Percentiles rank a stretch among this genome's conserved stretches.
Conservation (phyloP, 2,329 filamentous ascomycete species). For the Huntiella savannae region DNA sequence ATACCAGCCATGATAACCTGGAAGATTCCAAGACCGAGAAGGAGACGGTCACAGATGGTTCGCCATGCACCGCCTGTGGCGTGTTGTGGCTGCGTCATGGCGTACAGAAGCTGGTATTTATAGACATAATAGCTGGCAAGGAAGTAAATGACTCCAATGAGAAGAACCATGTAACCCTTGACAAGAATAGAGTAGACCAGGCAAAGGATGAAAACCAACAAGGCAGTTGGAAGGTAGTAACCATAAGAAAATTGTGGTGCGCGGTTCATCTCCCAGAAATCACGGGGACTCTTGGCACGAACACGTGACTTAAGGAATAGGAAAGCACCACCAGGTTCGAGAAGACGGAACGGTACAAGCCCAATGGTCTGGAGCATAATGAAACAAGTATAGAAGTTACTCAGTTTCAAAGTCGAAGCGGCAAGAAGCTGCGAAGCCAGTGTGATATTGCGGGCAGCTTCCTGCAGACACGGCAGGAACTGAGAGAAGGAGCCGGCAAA, state of each 20-base stretch:
- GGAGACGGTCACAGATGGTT: slow-evolving; percentile 84
- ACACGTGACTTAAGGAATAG: slow-evolving; percentile 67
- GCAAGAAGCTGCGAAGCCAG: slow-evolving; percentile 61
- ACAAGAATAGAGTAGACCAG: slow-evolving; percentile 81
- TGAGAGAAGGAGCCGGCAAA: slow-evolving; percentile 66
- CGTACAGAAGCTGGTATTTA: slow-evolving; percentile 94
- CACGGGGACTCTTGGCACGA: slow-evolving; percentile 69
- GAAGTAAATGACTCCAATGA: slow-evolving; percentile 72
- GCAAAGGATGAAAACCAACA: slow-evolving; percentile 88
- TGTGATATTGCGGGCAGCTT: slow-evolving; percentile 61
- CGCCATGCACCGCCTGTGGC: slow-evolving; percentile 88
- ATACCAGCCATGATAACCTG: slow-evolving; percentile 82
- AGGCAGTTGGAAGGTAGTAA: slow-evolving; percentile 81
- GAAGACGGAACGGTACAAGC: slow-evolving; percentile 74
- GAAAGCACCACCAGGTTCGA: slow-evolving; percentile 73
- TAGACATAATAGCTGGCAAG: slow-evolving; percentile 70
- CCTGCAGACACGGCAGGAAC: slow-evolving; percentile 51
- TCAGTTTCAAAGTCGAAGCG: slow-evolving; percentile 50
- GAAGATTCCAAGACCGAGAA: slow-evolving; percentile 73
- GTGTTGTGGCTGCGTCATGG: slow-evolving; percentile 93
- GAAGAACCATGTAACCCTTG: slow-evolving; percentile 59
- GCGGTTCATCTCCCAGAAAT: slow-evolving; percentile 63
- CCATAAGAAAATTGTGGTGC: slow-evolving; percentile 88
- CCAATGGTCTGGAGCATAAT: slow-evolving; percentile 89
- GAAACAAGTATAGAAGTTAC: slow-evolving; percentile 80